Conservation (phyloP, 2,329 filamentous ascomycete species). For the Cucurbitaria berberidis region DNA sequence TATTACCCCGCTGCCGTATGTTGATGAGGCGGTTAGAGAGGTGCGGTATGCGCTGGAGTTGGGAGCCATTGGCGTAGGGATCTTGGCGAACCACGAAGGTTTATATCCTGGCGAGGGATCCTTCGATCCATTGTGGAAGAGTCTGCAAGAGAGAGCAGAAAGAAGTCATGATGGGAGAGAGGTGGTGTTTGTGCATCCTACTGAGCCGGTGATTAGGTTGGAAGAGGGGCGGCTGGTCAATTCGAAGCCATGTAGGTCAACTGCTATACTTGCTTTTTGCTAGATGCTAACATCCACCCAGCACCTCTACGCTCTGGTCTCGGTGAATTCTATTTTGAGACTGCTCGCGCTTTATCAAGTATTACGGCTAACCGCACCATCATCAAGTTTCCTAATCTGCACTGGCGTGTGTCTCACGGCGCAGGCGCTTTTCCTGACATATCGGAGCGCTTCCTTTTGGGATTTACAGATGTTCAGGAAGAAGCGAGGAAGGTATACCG, state of each 20-base stretch:
- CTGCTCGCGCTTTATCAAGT: conserved; percentile 43
- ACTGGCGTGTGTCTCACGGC: conserved; percentile 45
- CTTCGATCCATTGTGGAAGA: conserved; percentile 37
- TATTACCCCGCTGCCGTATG: conserved; percentile 39
- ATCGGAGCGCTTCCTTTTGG: conserved; percentile 42
- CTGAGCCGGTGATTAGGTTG: conserved; percentile 40
- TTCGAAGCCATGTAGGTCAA: conserved; percentile 40
- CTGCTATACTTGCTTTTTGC: neutral
- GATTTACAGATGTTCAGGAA: conserved; percentile 33
- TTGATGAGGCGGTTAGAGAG: conserved; percentile 37
- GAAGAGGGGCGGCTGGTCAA: conserved; percentile 33
- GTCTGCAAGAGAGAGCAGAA: conserved; percentile 26
- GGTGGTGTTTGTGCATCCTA: conserved; percentile 46
- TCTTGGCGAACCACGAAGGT: conserved; percentile 45
- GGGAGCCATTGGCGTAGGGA: conserved; percentile 38
- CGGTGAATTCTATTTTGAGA: conserved; percentile 49
- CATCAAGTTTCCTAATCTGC: conserved; percentile 36
- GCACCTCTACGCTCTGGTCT: conserved; percentile 44
- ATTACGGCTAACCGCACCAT: conserved; percentile 40
- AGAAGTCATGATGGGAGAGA: conserved; percentile 19
- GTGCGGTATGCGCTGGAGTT: conserved; percentile 38
- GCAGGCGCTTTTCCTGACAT: conserved; percentile 48
- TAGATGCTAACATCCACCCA: too few species aligned
- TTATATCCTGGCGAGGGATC: conserved; percentile 39
- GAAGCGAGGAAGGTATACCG: conserved; percentile 38